Conservation (phyloP, 371 early-diverging fungal genomes). For the Mucor saturninus region DNA sequence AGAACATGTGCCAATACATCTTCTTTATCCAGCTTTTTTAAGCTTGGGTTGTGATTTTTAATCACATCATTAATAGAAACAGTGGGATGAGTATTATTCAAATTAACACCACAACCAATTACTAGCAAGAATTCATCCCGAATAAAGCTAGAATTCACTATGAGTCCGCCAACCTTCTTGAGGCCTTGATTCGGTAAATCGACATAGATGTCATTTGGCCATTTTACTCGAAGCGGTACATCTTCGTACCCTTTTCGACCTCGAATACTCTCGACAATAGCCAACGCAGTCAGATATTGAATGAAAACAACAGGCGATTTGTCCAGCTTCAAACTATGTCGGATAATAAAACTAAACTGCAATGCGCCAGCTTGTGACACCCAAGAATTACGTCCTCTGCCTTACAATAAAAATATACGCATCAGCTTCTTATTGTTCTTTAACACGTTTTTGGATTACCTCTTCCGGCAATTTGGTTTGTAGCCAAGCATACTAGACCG, state of each 20-base stretch:
- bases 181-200: conserved; percentile 34
- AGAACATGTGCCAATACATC: conserved; percentile 73
- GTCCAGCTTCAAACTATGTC: conserved; percentile 59
- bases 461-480: conserved; percentile 79
- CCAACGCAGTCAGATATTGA: conserved; percentile 86
- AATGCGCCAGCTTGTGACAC: conserved; percentile 88
- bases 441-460: conserved; percentile 41
- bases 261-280: conserved; percentile 79
- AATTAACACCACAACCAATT: conserved; percentile 82
- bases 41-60: conserved; percentile 49
- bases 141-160: conserved; percentile 78
- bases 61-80: conserved; percentile 83
- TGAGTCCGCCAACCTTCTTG: conserved; percentile 84
- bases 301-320: conserved; percentile 76
- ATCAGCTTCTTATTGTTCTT: conserved; percentile 10
- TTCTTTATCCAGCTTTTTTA: conserved; percentile 62
- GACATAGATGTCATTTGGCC: conserved; percentile 95
- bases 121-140: conserved; percentile 73
- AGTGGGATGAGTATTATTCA: conserved; percentile 81
- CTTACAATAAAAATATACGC: conserved; percentile 5
- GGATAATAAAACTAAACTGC: conserved; percentile 77
- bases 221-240: conserved; percentile 83
- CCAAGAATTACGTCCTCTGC: conserved; percentile 90
- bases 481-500: conserved; percentile 78
- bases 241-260: conserved; percentile 70